Evolutionary conservation across 202 grass and related monocot genomes (phyloP).

Genomic region (Alloteropsis angusta): DNA sequence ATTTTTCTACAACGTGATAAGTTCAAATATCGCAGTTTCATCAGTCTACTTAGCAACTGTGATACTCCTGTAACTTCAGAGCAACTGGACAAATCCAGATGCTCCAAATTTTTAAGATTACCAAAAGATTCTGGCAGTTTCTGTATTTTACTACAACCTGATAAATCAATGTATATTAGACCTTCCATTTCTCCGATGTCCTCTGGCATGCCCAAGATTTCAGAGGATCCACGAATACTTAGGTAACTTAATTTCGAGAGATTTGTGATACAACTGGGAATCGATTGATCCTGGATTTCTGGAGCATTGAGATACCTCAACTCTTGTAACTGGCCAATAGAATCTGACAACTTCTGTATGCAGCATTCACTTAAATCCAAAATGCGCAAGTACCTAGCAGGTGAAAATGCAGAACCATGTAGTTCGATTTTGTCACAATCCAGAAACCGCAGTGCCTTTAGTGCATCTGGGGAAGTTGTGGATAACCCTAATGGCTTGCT

Average conservation of each 20-base stretch:
- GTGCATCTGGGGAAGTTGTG: not conserved
- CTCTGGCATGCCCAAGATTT: not conserved
- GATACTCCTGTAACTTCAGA: not conserved
- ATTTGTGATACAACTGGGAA: not conserved
- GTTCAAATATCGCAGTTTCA: not conserved
- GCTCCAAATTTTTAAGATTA: not conserved
- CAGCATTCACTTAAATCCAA: conserved; percentile 1
- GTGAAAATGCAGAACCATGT: not conserved
- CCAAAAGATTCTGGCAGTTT: not conserved
- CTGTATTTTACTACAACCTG: not conserved
- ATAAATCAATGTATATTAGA: not conserved
- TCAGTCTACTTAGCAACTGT: not conserved
- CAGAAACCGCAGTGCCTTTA: not conserved
- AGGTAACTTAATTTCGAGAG: not conserved
- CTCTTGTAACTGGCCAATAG: not conserved
- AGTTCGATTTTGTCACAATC: not conserved
- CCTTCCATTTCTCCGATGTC: not conserved
- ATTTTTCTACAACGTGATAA: not conserved
- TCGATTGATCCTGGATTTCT: not conserved
- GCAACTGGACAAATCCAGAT: conserved; percentile 6
- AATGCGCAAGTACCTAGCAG: not conserved
- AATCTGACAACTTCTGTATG: not conserved
- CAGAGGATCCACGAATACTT: not conserved
- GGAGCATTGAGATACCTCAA: conserved; percentile 10
- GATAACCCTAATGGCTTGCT: not conserved